phyloP scores from a whole-genome alignment of 768 basidiomycete species.

The Lyophyllum decastes region DNA sequence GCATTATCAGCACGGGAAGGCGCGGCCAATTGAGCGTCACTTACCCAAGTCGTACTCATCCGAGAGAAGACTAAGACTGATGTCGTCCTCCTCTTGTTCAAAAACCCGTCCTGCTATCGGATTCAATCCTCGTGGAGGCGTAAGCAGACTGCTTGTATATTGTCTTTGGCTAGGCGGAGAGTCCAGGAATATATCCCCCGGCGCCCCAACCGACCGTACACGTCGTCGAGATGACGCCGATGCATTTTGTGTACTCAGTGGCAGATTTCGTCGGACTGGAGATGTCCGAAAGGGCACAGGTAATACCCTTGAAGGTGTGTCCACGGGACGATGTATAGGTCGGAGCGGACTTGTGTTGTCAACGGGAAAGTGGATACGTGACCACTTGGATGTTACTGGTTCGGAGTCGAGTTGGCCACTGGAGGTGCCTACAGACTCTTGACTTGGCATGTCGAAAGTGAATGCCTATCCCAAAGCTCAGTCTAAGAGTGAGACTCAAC shows the following conservation, averaged over 20 bases:
- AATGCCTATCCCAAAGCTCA: not conserved
- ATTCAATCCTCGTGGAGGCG: constrained; percentile 11
- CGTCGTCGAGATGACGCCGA: constrained; percentile 13
- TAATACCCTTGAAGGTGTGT: constrained; percentile 2
- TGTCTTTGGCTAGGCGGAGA: constrained; percentile 6
- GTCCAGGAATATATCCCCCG: constrained; percentile 8
- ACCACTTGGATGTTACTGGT: constrained; percentile 8
- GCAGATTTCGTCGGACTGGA: constrained; percentile 10
- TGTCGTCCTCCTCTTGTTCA: constrained; percentile 9
- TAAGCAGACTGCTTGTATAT: constrained; percentile 3
- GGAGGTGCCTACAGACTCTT: constrained; percentile 12
- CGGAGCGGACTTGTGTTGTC: constrained; percentile 13
- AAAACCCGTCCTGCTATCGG: constrained; percentile 5
- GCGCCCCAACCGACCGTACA: constrained; percentile 16
- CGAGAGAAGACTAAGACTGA: constrained; percentile 45
- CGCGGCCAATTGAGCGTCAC: constrained; percentile 25
- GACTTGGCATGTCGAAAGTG: constrained; percentile 7
- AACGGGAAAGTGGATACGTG: constrained; percentile 21
- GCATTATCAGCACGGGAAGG: constrained; percentile 11
- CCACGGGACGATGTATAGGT: constrained; percentile 3
- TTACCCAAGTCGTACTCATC: constrained; percentile 80
- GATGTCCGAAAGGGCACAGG: constrained; percentile 3
- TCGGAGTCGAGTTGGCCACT: constrained; percentile 14
- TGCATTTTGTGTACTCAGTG: constrained; percentile 11
- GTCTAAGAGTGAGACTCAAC: not conserved